A percentile compares a stretch with the other conserved stretches of the same genome.
These are phyloP conservation scores for Fusarium verticillioides DNA, from an alignment of 2,329 filamentous ascomycete genomes.

Conservation along the genomic window DNA sequence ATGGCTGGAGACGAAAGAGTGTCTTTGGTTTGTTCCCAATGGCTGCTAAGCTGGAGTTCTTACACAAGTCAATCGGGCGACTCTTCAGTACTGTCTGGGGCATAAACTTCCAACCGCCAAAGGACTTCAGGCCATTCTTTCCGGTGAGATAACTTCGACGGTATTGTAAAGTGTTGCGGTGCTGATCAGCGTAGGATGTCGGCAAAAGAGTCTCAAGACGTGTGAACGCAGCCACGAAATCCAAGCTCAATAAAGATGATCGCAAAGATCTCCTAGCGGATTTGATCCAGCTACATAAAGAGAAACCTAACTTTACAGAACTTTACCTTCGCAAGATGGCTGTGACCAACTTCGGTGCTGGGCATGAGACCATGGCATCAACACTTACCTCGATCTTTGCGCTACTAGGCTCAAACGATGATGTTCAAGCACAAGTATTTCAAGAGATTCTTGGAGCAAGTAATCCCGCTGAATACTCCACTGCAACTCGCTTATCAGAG, in stretches of 20 bases:
- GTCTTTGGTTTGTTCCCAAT: conserved; percentile 63
- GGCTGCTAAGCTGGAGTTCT: conserved; percentile 53
- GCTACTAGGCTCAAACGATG: conserved; percentile 56
- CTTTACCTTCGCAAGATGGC: conserved; percentile 62
- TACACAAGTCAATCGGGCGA: conserved; percentile 51
- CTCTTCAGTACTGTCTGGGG: conserved; percentile 57
- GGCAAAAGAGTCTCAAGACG: conserved; percentile 49
- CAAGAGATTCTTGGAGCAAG: conserved; percentile 46
- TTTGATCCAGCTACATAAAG: conserved; percentile 58
- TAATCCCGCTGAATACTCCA: conserved; percentile 37
- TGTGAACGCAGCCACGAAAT: conserved; percentile 46
- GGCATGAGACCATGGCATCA: conserved; percentile 65
- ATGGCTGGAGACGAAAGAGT: conserved; percentile 63
- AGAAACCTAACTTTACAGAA: conserved; percentile 59
- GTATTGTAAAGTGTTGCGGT: rapidly evolving
- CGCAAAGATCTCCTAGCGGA: conserved; percentile 58
- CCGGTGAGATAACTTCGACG: conserved; percentile 49
- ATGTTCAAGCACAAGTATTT: conserved; percentile 48
- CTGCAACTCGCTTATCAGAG: conserved; percentile 45
- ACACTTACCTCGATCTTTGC: conserved; percentile 61
- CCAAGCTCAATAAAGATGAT: conserved; percentile 46
- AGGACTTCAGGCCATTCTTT: conserved; percentile 61
- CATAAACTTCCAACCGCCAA: conserved; percentile 57
- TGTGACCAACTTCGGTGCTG: conserved; percentile 66
- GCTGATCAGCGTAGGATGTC: conserved; percentile 46